Base-by-base conservation (phyloP, 208 protist species). In the Angomonas deanei region DNA sequence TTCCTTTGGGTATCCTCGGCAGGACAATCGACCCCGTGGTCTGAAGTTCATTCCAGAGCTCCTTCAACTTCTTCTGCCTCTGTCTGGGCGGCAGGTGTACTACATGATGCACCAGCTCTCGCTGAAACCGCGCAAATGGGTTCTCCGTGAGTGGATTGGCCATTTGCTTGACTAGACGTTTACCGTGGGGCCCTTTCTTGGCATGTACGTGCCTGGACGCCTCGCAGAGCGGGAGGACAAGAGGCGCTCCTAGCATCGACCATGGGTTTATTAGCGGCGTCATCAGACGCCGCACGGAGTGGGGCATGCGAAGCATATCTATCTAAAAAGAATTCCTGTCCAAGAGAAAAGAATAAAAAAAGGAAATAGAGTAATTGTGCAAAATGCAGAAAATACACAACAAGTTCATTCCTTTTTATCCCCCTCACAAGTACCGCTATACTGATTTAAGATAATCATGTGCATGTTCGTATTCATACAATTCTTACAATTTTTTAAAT, bases 71-170 rank as follows among this genome's bases (percentile, higher is more conserved):
- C 31, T 81, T 78, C 59, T 92, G 82, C 23, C 85, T 80, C 59
- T 82, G 56, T 67, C 61, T 73, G 52, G 80, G 80, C 6, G 64
- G 64, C 53, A 92, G 49, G 71, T 88, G 73, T 17, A 70, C 56
- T 33, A 87, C 80, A 66, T 70, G 72, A 52, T 70, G 69, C 2
- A 74, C 73, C 19, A 82, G 72, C 68, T 78, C 60, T 56, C 80
- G 79, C 57, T 92, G 85, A 61, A 92, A 83, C 52, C 72, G 70
- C 68, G 88, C 88, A 69, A 82, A 92, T 15, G 85, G 73, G 54
- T n/a, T n/a, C n/a, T 88, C 82, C 8, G 88, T 72, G 3, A 76
- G 74, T 4, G 85, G 85, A 66, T 86, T 82, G 0, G 66, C 69
- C 26, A 76, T 32, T n/a, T 68, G 64, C 23, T 42, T 47, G 17